Conservation (phyloP, 2,329 filamentous ascomycete genomes). For the Hypomyces perniciosus region DNA sequence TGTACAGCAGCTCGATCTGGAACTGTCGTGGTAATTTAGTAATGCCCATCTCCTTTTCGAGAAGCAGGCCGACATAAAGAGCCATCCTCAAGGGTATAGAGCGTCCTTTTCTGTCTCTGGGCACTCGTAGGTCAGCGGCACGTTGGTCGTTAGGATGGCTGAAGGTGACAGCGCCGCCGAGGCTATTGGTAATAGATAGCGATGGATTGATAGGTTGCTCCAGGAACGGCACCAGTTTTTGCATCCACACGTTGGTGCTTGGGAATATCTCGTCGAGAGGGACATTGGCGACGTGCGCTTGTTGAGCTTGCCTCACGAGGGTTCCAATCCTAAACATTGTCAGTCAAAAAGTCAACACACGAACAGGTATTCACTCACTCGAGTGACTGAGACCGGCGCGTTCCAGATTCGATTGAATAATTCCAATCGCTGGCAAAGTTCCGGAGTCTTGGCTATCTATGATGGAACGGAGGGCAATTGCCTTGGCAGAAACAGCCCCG, state of each 20-base stretch:
- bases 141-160: conserved; percentile 21
- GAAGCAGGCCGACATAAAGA: conserved; percentile 58
- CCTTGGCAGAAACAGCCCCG: conserved; percentile 32
- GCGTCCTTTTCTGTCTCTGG: conserved; percentile 61
- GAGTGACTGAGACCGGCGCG: conserved; percentile 42
- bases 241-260: conserved; percentile 56
- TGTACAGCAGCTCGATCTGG: conserved; percentile 45
- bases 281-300: conserved; percentile 24
- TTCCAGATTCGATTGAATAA: conserved; percentile 52
- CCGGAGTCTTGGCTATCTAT: conserved; percentile 40
- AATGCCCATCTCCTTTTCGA: conserved; percentile 38
- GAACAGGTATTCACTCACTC: conserved; percentile 32
- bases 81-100: conserved; percentile 72
- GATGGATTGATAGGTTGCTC: conserved; percentile 50
- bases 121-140: conserved; percentile 23
- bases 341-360: not conserved
- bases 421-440: conserved; percentile 40
- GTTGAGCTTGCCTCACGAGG: conserved; percentile 29
- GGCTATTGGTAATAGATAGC: conserved; percentile 65
- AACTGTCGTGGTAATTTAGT: conserved; percentile 34
- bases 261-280: conserved; percentile 53
- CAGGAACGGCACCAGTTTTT: conserved; percentile 53
- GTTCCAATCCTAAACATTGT: not conserved
- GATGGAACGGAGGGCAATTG: conserved; percentile 36
- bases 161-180: conserved; percentile 66